Conservation (phyloP, 805 yeast genomes). For the Saccharomycopsis vini region DNA sequence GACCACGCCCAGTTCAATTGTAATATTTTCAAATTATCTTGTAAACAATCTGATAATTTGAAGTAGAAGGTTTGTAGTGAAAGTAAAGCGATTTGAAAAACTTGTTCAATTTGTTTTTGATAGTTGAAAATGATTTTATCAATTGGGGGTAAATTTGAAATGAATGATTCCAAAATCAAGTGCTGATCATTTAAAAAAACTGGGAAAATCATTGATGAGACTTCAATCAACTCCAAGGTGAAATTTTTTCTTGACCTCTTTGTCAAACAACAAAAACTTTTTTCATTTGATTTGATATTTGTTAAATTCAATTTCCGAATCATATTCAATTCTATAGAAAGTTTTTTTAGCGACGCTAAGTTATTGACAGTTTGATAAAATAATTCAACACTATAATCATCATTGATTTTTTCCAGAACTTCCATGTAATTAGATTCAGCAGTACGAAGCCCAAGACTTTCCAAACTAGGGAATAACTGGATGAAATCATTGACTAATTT, state of each 20-base stretch:
- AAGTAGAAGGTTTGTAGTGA: no score
- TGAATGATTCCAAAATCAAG: neutral
- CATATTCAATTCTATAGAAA: neutral
- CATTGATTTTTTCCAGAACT: neutral
- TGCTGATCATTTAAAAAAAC: no score
- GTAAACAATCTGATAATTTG: neutral
- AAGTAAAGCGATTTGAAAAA: neutral
- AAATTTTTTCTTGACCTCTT: neutral
- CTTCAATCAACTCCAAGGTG: neutral
- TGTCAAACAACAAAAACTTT: neutral
- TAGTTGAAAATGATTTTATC: neutral
- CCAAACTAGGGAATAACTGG: no score
- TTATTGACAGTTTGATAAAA: no score
- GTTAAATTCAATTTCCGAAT: neutral
- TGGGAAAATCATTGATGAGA: neutral
- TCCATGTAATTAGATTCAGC: neutral
- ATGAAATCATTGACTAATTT: no score
- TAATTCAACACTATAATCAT: neutral
- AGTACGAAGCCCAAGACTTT: neutral
- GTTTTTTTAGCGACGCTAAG: neutral
- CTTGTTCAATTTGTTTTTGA: conserved; percentile 3
- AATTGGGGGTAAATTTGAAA: neutral
- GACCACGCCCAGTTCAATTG: conserved; percentile 7
- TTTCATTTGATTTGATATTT: no score
- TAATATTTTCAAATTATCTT: neutral